phyloP scores from a whole-genome alignment of 2,329 filamentous ascomycete genomes.

The Cladobotryum protrusum region DNA sequence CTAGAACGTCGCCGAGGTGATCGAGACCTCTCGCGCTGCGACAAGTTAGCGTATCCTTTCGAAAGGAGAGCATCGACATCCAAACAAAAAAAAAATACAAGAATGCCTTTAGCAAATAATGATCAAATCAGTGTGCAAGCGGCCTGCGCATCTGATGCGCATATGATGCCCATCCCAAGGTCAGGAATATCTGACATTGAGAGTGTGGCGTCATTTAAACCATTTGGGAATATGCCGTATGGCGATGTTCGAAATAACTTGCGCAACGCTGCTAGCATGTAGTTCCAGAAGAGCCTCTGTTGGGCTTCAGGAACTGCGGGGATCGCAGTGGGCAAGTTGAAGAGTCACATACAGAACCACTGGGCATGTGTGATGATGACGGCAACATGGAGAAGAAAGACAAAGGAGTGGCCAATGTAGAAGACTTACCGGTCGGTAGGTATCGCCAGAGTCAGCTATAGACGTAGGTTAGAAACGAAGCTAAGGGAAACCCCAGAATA shows the following conservation, averaged over 20 bases:
- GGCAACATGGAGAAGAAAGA: neutral
- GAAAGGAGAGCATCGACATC: neutral
- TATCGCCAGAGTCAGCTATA: conserved; percentile 55
- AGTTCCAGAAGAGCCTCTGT: neutral
- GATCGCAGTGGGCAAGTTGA: no score
- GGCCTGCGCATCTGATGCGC: neutral
- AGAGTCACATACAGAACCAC: no score
- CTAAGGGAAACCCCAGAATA: conserved; percentile 18
- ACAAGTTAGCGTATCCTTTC: conserved; percentile 19
- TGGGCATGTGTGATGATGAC: no score
- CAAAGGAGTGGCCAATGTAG: conserved; percentile 1
- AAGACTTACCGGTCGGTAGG: conserved; percentile 51
- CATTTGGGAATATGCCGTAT: no score
- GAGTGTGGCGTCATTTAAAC: neutral
- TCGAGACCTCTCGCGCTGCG: conserved; percentile 76
- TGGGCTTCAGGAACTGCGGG: neutral
- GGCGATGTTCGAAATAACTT: no score
- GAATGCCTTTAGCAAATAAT: conserved; percentile 13
- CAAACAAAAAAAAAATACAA: conserved; percentile 19
- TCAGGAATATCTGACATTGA: conserved; percentile 1
- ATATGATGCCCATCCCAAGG: neutral
- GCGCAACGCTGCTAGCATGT: no score
- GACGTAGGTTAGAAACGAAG: conserved; percentile 35
- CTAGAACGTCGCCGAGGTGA: conserved; percentile 78
- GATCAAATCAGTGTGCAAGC: neutral